Conservation (phyloP, 306 rosid genomes). For the Vigna trinervia region DNA sequence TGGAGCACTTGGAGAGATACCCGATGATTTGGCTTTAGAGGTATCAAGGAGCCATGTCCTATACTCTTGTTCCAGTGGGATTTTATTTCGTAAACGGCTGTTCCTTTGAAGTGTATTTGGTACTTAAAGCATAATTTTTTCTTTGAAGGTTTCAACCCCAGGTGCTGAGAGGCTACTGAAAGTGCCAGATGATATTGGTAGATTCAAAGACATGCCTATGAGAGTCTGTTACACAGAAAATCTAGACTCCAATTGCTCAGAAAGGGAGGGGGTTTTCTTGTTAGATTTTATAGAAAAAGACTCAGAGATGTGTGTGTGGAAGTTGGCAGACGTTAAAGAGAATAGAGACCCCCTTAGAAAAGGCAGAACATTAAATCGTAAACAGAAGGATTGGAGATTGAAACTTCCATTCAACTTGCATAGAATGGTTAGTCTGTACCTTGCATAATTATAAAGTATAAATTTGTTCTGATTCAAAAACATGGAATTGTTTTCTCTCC, state of each 20-base stretch:
- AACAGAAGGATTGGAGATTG: conserved; percentile 91
- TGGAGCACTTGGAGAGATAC: conserved; percentile 86
- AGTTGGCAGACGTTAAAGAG: conserved; percentile 82
- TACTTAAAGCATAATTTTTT: conserved; percentile 34
- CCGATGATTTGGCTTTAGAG: conserved; percentile 83
- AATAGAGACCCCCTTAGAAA: conserved; percentile 76
- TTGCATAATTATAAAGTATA: conserved; percentile 52
- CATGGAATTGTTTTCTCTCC: conserved; percentile 14
- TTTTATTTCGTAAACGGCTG: conserved; percentile 33
- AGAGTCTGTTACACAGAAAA: conserved; percentile 65
- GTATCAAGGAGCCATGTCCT: conserved; percentile 45
- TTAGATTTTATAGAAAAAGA: conserved; percentile 70
- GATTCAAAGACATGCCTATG: conserved; percentile 87
- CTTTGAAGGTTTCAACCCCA: conserved; percentile 83
- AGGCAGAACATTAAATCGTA: conserved; percentile 84
- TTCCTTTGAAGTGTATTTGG: conserved; percentile 36
- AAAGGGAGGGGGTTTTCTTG: conserved; percentile 65
- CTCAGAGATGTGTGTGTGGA: conserved; percentile 77
- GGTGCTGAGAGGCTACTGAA: conserved; percentile 88
- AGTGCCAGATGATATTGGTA: conserved; percentile 77
- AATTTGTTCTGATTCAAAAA: conserved; percentile 33
- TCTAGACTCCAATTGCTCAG: conserved; percentile 53
- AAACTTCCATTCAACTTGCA: conserved; percentile 69
- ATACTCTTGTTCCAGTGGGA: conserved; percentile 1
- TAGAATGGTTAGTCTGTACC: conserved; percentile 71